Evolutionary conservation across 148 eudicot genomes (phyloP).

Genomic region (Camellia granthamiana): DNA sequence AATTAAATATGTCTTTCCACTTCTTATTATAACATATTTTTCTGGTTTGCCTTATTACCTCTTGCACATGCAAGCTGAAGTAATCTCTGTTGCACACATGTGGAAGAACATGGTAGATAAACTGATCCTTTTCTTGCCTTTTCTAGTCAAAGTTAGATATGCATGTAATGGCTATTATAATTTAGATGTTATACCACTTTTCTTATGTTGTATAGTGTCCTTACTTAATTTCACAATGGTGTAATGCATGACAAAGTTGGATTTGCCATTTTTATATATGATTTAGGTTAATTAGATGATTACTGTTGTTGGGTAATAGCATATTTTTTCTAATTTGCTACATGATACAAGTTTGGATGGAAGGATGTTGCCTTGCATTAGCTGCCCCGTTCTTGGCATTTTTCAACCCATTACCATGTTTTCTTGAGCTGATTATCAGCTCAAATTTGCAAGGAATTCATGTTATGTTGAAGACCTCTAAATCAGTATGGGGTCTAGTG

Average conservation of each 20-base stretch:
- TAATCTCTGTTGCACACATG: neutral
- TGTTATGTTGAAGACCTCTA: neutral
- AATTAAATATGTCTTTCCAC: neutral
- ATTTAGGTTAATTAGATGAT: neutral
- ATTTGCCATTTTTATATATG: neutral
- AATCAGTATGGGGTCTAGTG: neutral
- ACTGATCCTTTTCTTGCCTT: neutral
- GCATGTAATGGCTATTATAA: neutral
- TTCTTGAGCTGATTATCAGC: neutral
- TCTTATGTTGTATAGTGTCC: neutral
- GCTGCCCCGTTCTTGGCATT: neutral
- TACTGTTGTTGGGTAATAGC: neutral
- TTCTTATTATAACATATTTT: neutral
- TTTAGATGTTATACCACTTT: neutral
- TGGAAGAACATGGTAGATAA: neutral
- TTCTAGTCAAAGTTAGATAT: neutral
- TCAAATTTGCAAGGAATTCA: neutral
- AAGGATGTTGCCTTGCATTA: neutral
- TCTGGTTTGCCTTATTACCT: neutral
- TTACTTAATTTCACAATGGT: neutral
- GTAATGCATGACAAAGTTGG: neutral
- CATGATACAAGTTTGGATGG: neutral
- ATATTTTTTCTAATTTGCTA: neutral
- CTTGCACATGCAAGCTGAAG: neutral
- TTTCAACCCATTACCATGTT: neutral